phyloP scores from a whole-genome alignment of 192 early-diverging fungal genomes.

The Entophlyctis luteolus region DNA sequence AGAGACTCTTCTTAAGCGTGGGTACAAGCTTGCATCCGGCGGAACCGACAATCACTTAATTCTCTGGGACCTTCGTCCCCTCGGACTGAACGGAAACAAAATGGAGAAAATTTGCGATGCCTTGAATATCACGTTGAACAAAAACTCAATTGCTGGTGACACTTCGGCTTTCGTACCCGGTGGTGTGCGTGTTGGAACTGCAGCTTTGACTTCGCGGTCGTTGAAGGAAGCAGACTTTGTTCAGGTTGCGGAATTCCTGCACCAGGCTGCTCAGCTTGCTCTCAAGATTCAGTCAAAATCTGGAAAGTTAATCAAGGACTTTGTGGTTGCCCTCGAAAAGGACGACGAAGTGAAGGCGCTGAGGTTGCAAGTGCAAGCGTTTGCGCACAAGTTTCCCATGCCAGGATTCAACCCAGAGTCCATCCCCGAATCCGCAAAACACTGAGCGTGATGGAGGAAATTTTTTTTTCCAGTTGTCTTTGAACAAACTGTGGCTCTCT shows the following conservation, averaged over 20 bases:
- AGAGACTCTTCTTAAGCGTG: constrained; percentile 67
- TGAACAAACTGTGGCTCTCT: too few relatives aligned
- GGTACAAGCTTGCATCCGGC: constrained; percentile 92
- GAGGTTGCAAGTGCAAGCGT: constrained; percentile 83
- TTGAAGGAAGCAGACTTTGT: constrained; percentile 98
- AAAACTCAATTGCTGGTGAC: constrained; percentile 98
- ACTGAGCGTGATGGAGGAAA: too few relatives aligned
- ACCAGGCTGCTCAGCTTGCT: constrained; percentile 90
- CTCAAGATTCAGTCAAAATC: constrained; percentile 75
- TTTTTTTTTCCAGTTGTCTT: too few relatives aligned
- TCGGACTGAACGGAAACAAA: constrained; percentile 90
- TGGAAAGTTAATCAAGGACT: constrained; percentile 98
- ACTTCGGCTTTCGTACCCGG: constrained; percentile 92
- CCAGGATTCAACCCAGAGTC: constrained; percentile 75
- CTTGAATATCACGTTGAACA: constrained; percentile 91
- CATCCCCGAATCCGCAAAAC: constrained; percentile 35
- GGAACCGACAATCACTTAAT: constrained; percentile 98
- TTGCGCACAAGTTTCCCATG: constrained; percentile 95
- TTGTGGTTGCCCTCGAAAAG: constrained; percentile 75
- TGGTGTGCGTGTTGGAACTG: constrained; percentile 91
- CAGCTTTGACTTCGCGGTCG: constrained; percentile 93
- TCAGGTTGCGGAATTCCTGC: constrained; percentile 91
- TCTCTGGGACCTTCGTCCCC: constrained; percentile 95
- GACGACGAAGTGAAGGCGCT: constrained; percentile 79
- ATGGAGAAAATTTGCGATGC: constrained; percentile 97